Evolutionary conservation across 768 basidiomycete genomes (phyloP).

Genomic region (Steccherinum ochraceum): DNA sequence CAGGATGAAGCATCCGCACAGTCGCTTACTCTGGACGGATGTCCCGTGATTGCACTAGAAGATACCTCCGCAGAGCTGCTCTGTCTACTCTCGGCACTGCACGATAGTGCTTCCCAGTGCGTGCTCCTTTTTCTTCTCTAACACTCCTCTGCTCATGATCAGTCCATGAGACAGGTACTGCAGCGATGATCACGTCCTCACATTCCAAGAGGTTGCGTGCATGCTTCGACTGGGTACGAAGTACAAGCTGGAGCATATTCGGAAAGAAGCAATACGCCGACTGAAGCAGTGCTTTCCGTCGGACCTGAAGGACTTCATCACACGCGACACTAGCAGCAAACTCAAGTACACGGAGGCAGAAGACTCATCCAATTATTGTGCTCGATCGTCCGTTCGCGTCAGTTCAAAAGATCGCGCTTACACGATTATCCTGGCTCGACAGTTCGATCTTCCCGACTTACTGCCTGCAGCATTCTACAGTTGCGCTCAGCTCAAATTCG

Average conservation of each 20-base stretch:
- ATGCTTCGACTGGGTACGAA: slow-evolving; percentile 6
- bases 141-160: neutral
- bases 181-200: neutral
- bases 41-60: neutral
- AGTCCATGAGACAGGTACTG: neutral
- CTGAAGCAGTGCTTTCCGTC: slow-evolving; percentile 6
- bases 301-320: slow-evolving; percentile 1
- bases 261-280: slow-evolving; percentile 8
- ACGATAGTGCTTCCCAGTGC: neutral
- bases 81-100: neutral
- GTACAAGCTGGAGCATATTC: slow-evolving; percentile 7
- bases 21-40: neutral
- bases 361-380: too few relatives aligned
- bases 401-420: neutral
- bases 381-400: neutral
- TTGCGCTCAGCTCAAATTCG: neutral
- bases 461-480: neutral
- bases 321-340: neutral
- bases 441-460: neutral
- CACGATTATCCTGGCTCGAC: neutral
- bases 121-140: neutral
- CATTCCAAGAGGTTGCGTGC: neutral
- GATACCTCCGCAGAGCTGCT: neutral
- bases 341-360: neutral
- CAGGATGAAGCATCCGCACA: neutral